Evolutionary conservation across 2,329 filamentous ascomycete species (phyloP).

Genomic region (Colletotrichum abscissum): DNA sequence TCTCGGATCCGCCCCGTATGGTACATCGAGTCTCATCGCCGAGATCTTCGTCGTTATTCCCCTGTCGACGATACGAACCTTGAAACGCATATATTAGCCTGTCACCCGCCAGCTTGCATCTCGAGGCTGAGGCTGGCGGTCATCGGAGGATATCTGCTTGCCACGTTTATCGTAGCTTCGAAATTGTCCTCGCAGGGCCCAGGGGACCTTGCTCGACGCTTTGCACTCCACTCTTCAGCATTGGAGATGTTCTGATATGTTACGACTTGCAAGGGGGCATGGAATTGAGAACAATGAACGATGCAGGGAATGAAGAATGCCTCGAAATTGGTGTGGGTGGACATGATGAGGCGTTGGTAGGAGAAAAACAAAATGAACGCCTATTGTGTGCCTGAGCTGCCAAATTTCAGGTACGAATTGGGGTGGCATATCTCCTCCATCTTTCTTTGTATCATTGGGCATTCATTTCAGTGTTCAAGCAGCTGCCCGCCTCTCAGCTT

Average conservation of each 20-base stretch:
- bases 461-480: background rate
- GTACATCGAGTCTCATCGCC: background rate
- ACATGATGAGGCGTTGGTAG: background rate
- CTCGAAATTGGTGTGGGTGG: background rate
- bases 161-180: conserved; percentile 48
- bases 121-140: conserved; percentile 7
- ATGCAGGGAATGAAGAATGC: background rate
- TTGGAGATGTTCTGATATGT: background rate
- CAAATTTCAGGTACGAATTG: conserved; percentile 17
- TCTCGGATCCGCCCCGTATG: conserved; percentile 10
- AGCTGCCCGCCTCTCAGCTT: background rate
- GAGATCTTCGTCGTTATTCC: background rate
- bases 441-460: background rate
- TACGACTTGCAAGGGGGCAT: background rate
- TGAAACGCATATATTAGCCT: background rate
- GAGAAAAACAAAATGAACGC: background rate
- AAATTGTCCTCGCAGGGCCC: conserved; percentile 36
- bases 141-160: conserved; percentile 41
- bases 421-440: background rate
- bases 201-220: conserved; percentile 8
- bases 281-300: background rate
- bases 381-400: conserved; percentile 1
- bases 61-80: background rate
- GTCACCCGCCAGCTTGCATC: background rate
- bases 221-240: conserved; percentile 19